phyloP scores from a whole-genome alignment of 1,139 yeast species.

The Saccharomycopsis crataegensis region DNA sequence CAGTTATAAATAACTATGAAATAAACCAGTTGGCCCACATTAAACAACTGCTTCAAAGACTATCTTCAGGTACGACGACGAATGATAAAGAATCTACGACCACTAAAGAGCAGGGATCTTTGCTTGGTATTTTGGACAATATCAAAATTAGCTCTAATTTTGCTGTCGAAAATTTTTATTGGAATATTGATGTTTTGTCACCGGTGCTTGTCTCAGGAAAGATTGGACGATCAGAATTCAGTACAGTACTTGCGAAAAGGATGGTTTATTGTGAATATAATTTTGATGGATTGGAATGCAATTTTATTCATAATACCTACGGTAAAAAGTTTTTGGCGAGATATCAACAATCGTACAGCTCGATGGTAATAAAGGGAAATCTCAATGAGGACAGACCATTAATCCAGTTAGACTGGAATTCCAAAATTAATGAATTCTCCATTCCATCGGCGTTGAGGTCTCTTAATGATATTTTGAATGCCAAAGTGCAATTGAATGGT shows the following conservation, averaged over 20 bases:
- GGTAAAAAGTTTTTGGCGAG: constrained; percentile 14
- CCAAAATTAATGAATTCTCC: constrained; percentile 1
- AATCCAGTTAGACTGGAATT: not conserved
- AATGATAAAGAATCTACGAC: not conserved
- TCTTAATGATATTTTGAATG: constrained; percentile 21
- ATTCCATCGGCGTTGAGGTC: constrained; percentile 12
- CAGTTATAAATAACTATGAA: constrained; percentile 1
- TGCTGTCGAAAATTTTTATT: not conserved
- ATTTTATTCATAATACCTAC: constrained; percentile 16
- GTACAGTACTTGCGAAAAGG: not conserved
- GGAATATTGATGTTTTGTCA: constrained; percentile 14
- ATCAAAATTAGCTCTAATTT: not conserved
- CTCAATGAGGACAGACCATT: not conserved
- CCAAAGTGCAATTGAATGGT: constrained; percentile 21
- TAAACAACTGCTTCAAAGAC: not conserved
- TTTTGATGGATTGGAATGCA: not conserved
- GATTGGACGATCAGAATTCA: not conserved
- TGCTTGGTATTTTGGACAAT: not conserved
- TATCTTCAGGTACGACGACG: not conserved
- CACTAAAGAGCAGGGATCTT: not conserved
- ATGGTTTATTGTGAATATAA: not conserved
- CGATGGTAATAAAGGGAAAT: not conserved
- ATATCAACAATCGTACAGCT: constrained; percentile 1
- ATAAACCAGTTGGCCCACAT: not conserved
- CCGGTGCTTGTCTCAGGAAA: constrained; percentile 13